Evolutionary conservation across 805 yeast genomes (phyloP).

Genomic region (Metschnikowia santaceciliae): DNA sequence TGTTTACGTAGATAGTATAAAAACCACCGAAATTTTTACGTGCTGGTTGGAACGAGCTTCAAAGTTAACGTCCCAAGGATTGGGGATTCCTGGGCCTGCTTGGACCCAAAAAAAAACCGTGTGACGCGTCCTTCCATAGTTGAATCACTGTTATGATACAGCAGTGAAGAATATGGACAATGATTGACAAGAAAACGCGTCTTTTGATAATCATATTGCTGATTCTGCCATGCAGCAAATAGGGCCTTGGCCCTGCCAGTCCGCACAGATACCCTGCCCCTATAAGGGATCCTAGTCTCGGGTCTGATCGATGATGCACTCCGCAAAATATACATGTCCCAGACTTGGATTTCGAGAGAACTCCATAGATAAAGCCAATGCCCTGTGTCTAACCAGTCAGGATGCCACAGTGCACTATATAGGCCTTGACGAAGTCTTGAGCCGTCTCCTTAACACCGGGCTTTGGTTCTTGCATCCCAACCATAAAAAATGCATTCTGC

Average conservation of each 20-base stretch:
- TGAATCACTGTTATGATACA: background rate
- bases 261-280: background rate
- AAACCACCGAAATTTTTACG: conserved; percentile 1
- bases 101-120: background rate
- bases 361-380: background rate
- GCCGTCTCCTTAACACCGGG: background rate
- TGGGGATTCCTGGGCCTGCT: background rate
- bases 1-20: background rate
- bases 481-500: background rate
- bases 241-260: background rate
- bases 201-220: background rate
- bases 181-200: background rate
- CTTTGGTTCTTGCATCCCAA: no score
- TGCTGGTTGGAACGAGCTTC: background rate
- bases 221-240: background rate
- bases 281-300: background rate
- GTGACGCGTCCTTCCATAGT: background rate
- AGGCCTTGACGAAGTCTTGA: background rate
- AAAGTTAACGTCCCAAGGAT: background rate
- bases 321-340: background rate
- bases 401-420: background rate
- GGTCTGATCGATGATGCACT: background rate
- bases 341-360: background rate
- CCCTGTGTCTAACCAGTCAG: background rate
- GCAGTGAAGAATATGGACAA: background rate